Evolutionary conservation across 176 grass and related monocot genomes (phyloP).

Genomic region (Cocos nucifera): DNA sequence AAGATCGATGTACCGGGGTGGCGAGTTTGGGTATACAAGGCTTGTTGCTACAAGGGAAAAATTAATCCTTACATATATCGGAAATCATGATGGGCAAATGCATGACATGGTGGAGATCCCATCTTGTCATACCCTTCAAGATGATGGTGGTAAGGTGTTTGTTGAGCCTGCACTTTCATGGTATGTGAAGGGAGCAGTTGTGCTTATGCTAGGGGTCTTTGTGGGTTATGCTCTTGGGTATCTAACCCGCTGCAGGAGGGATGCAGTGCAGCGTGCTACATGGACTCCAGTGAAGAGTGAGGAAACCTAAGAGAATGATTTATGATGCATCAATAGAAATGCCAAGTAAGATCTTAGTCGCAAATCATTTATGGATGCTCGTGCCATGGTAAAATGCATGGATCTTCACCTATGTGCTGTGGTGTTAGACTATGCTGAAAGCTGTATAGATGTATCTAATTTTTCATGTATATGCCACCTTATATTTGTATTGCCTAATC

Average conservation of each 20-base stretch:
- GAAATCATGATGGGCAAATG: slow-evolving; percentile 86
- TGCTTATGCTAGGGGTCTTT: slow-evolving; percentile 29
- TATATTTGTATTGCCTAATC: no score
- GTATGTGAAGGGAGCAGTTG: slow-evolving; percentile 36
- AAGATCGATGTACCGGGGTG: slow-evolving; percentile 71
- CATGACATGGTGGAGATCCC: slow-evolving; percentile 88
- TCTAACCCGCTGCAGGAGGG: slow-evolving; percentile 39
- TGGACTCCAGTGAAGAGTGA: slow-evolving; percentile 76
- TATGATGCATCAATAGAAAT: no score
- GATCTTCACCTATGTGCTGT: no score
- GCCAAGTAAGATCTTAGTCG: no score
- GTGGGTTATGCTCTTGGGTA: slow-evolving; percentile 55
- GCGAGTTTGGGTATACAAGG: slow-evolving; percentile 70
- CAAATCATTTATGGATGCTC: no score
- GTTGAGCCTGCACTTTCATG: slow-evolving; percentile 6
- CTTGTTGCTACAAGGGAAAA: slow-evolving; percentile 75
- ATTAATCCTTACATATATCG: slow-evolving; percentile 50
- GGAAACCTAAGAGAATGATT: slow-evolving; percentile 23
- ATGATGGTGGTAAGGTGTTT: not conserved
- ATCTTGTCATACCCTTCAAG: slow-evolving; percentile 13
- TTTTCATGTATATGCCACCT: no score
- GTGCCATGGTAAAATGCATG: no score
- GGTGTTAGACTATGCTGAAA: no score
- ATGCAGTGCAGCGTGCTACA: slow-evolving; percentile 22
- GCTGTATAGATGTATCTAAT: no score